A percentile compares a stretch with the other conserved stretches of the same genome.
phyloP scores from a whole-genome alignment of 352 stramenopile genomes.

The Saprolegnia diclina region DNA sequence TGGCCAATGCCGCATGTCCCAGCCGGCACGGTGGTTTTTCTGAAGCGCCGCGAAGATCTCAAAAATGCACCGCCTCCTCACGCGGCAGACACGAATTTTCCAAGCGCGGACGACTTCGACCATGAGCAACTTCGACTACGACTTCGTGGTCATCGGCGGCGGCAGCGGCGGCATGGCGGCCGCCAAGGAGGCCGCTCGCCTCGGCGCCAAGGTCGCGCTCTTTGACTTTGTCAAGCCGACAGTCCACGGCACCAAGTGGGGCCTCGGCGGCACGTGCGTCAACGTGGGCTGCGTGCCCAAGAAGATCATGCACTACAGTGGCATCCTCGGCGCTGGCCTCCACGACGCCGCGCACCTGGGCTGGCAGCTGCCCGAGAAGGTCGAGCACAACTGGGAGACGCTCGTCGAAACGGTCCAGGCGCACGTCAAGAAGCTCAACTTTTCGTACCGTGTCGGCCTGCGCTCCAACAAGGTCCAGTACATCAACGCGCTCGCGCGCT shows the following conservation, averaged over 20 bases:
- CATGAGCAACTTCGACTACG: constrained; percentile 27
- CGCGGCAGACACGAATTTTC: not conserved
- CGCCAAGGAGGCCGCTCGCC: constrained; percentile 22
- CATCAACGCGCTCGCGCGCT: not conserved
- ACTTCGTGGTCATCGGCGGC: constrained; percentile 29
- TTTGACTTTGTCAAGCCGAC: constrained; percentile 30
- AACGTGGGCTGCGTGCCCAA: constrained; percentile 29
- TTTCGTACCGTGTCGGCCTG: constrained; percentile 27
- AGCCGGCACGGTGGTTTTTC: constrained; percentile 1
- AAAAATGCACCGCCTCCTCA: constrained; percentile 4
- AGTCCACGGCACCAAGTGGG: constrained; percentile 24
- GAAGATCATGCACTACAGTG: constrained; percentile 28
- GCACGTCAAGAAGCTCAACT: constrained; percentile 29
- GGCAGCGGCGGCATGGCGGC: constrained; percentile 24
- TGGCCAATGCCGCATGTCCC: not conserved
- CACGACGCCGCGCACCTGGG: constrained; percentile 24
- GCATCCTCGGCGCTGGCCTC: constrained; percentile 12
- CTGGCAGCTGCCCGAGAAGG: constrained; percentile 14
- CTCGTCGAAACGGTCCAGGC: constrained; percentile 27
- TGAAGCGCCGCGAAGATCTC: constrained; percentile 15
- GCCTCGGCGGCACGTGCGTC: constrained; percentile 28
- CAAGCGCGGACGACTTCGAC: not conserved
- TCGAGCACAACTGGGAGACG: constrained; percentile 16
- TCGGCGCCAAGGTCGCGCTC: constrained; percentile 26
- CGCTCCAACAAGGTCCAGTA: constrained; percentile 26